Base-by-base conservation (phyloP, 805 yeast genomes). In the Monosporozyma siamensis region DNA sequence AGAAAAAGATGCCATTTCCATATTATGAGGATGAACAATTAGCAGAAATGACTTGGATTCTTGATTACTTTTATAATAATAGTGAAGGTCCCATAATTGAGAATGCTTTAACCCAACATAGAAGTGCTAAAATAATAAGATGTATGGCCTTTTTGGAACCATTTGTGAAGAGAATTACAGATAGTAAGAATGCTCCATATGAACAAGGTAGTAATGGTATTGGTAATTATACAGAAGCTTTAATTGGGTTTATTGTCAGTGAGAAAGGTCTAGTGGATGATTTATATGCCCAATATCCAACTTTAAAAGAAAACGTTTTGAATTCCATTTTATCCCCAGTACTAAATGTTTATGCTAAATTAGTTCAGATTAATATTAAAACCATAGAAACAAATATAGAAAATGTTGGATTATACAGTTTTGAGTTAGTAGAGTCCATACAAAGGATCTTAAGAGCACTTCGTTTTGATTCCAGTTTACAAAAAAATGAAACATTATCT, bases 161-260 rank as follows among this genome's bases (percentile, higher is more conserved):
- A 1, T 67, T 67, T 41, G 72, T 75, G 15, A 65, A 65, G 49
- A 69, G 70, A 31, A 54, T 57, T 23, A 61, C 61, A 37, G 55
- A 50, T 46, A 58, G 61, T 22, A 61, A 57, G 34, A 70, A 65
- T 45, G 68, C 65, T 9, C 82, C 76, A 1, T 83, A 74, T 59
- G 79, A 74, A 55, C 75, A 69, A 56, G 85, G 79, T 4, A 70
- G 73, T 40, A 77, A 72, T 58, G 82, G 86, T 7, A 70, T 82
- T 26, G 64, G 63, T 8, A 59, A 60, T 35, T 80, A 77, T 55
- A 69, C 76, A 8, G 74, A 71, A 34, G 80, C 78, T 2, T 54
- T 79, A 6, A 54, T 71, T 18, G 69, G 70, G 6, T 64, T 70
- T 39, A 65, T 78, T 15, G 64, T 69, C n/a, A 70, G 70, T 40